Conservation (phyloP, 1,284 basidiomycete species). For the Tilletiopsis washingtonensis region DNA sequence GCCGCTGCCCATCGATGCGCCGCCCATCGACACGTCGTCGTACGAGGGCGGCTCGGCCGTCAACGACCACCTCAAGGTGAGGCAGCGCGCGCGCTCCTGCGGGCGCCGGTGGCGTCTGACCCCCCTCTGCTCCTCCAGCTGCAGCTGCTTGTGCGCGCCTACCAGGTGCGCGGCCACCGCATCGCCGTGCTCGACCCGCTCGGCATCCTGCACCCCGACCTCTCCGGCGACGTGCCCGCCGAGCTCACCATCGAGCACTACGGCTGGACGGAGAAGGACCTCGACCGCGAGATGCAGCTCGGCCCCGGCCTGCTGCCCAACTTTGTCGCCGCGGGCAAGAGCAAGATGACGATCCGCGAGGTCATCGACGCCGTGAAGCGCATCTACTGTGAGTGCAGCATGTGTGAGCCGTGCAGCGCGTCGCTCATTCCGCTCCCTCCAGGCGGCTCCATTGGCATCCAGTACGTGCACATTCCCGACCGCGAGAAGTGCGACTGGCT, state of each 20-base stretch:
- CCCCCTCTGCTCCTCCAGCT: conserved; percentile 55
- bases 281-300: conserved; percentile 87
- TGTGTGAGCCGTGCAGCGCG: neutral
- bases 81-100: neutral
- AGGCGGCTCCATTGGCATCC: conserved; percentile 89
- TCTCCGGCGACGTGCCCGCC: conserved; percentile 51
- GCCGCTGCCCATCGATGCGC: conserved; percentile 68
- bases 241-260: conserved; percentile 54
- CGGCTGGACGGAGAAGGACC: conserved; percentile 86
- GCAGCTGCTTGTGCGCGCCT: conserved; percentile 83
- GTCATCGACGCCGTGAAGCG: conserved; percentile 86
- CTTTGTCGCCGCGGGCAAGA: conserved; percentile 72
- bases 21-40: conserved; percentile 60
- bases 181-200: conserved; percentile 92
- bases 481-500: conserved; percentile 99
- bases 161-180: conserved; percentile 97
- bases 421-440: neutral
- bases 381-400: conserved; percentile 72
- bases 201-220: conserved; percentile 80
- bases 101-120: neutral
- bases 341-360: conserved; percentile 80
- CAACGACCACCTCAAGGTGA: conserved; percentile 87
- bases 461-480: conserved; percentile 97
- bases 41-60: conserved; percentile 61
- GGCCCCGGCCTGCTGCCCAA: conserved; percentile 93